phyloP scores from a whole-genome alignment of 148 eudicot species.

The Persicaria maculosa region DNA sequence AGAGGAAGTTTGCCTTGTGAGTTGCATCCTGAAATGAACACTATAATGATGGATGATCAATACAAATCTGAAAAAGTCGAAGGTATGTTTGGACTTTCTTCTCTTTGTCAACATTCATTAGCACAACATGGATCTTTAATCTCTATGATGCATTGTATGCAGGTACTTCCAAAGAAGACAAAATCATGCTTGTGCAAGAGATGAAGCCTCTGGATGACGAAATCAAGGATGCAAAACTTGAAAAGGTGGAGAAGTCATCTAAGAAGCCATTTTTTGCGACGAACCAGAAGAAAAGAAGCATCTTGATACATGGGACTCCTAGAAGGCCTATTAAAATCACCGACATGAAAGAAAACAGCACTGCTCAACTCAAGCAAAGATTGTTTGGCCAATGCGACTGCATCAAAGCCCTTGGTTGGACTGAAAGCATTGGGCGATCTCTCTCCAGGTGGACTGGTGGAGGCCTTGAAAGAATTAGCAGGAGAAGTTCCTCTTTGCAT shows the following conservation, averaged over 20 bases:
- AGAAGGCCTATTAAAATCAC: background rate
- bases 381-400: background rate
- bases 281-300: background rate
- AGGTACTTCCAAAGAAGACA: background rate
- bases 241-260: background rate
- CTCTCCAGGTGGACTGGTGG: background rate
- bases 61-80: too few species aligned
- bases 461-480: too few species aligned
- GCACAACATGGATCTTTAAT: background rate
- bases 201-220: too few species aligned
- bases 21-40: too few species aligned
- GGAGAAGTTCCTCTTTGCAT: too few species aligned
- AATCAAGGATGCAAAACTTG: background rate
- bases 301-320: background rate
- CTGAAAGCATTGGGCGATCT: background rate
- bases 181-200: too few species aligned
- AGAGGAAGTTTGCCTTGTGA: too few species aligned
- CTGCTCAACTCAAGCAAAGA: background rate
- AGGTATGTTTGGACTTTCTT: background rate
- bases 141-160: background rate
- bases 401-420: background rate
- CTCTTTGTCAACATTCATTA: background rate
- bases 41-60: too few species aligned
- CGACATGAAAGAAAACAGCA: slow-evolving; percentile 8
- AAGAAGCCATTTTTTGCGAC: background rate